Conservation (phyloP, 1,139 yeast species). For the Yarrowia galli region DNA sequence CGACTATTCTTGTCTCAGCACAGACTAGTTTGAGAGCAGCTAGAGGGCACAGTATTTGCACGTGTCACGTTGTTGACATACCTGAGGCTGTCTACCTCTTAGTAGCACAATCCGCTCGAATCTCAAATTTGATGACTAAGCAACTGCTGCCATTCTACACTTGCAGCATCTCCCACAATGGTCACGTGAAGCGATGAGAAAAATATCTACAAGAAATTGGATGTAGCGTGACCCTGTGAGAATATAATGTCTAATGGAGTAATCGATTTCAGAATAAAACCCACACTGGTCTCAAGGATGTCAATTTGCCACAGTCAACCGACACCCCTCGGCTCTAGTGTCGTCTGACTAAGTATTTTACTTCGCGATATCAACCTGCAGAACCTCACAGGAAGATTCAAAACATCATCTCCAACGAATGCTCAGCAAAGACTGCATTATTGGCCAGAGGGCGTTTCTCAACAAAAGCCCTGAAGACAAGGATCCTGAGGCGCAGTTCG, state of each 20-base stretch:
- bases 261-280: neutral
- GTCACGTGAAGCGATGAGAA: neutral
- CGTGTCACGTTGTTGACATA: too few relatives aligned
- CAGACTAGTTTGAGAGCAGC: slow-evolving; percentile 1
- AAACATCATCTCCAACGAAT: slow-evolving; percentile 1
- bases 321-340: neutral
- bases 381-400: neutral
- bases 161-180: neutral
- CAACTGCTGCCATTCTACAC: too few relatives aligned
- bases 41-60: neutral
- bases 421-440: slow-evolving; percentile 33
- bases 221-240: too few relatives aligned
- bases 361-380: neutral
- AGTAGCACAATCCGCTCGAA: too few relatives aligned
- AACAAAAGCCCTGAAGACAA: slow-evolving; percentile 9
- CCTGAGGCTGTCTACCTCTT: too few relatives aligned
- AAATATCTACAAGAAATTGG: neutral
- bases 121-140: too few relatives aligned
- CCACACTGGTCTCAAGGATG: too few relatives aligned
- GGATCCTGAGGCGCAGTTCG: slow-evolving; percentile 29
- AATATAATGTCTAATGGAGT: too few relatives aligned
- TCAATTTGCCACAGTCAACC: too few relatives aligned
- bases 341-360: slow-evolving; percentile 15
- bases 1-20: neutral
- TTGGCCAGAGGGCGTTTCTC: slow-evolving; percentile 32